phyloP scores from a whole-genome alignment of 1,284 basidiomycete species.

The Amylostereum chailletii region DNA sequence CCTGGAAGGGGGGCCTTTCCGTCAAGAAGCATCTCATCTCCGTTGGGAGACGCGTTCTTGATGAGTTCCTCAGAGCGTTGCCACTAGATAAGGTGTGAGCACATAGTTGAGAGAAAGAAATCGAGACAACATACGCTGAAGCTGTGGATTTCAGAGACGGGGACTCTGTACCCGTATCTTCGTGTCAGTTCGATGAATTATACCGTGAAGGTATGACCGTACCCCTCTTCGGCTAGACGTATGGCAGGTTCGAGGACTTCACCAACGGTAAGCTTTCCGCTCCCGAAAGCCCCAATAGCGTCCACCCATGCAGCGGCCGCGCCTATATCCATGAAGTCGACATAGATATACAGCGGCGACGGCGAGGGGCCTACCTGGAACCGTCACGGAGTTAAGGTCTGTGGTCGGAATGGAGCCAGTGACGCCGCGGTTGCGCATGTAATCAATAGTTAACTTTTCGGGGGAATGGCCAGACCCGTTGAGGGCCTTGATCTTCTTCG shows the following conservation, averaged over 20 bases:
- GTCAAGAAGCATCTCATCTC: conserved; percentile 77
- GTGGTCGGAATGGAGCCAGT: conserved; percentile 63
- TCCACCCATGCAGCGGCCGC: conserved; percentile 92
- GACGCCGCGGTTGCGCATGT: conserved; percentile 65
- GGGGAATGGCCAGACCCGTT: conserved; percentile 88
- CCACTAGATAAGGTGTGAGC: conserved; percentile 44
- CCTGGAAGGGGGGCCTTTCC: conserved; percentile 74
- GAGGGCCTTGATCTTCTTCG: conserved; percentile 72
- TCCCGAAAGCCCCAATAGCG: conserved; percentile 77
- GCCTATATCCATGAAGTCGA: conserved; percentile 35
- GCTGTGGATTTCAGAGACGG: conserved; percentile 74
- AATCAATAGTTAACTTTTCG: conserved; percentile 68
- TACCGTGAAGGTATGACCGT: conserved; percentile 10
- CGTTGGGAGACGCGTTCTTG: conserved; percentile 76
- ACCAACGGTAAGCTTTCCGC: conserved; percentile 66
- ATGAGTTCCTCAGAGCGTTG: conserved; percentile 66
- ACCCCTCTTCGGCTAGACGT: conserved; percentile 82
- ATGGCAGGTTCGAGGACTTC: conserved; percentile 90
- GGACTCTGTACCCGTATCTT: conserved; percentile 37
- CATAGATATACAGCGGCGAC: not conserved
- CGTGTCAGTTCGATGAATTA: not conserved
- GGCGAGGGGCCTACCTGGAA: conserved; percentile 53
- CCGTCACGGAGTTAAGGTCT: conserved; percentile 85
- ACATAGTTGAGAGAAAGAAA: not conserved
- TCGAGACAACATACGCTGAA: conserved; percentile 33